Percentiles rank a stretch among this genome's conserved stretches.
These are phyloP conservation scores for Cenchrus americanus DNA, from an alignment of 176 grass and related monocot genomes.

Conservation along the genomic window DNA sequence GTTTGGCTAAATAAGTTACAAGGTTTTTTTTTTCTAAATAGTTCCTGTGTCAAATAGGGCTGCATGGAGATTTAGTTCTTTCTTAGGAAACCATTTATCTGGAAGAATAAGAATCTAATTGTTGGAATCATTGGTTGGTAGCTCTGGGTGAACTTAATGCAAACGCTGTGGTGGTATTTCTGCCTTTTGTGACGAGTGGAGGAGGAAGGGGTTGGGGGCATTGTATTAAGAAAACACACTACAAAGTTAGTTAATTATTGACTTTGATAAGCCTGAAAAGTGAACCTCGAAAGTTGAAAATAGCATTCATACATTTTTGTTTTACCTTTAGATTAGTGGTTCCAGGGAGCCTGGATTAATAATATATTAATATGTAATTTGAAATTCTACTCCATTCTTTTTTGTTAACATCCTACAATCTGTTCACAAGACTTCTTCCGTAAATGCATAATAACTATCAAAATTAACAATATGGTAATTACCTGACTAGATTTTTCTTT, in stretches of 20 bases:
- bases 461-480: not conserved
- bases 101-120: not conserved
- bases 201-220: not conserved
- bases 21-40: not conserved
- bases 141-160: not conserved
- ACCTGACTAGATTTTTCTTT: not conserved
- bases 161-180: not conserved
- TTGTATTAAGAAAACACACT: not conserved
- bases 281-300: not conserved
- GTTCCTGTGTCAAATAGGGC: conserved; percentile 10
- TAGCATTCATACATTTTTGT: not conserved
- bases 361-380: not conserved
- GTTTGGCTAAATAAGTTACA: not conserved
- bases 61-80: not conserved
- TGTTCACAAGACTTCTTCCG: not conserved
- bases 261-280: not conserved
- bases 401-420: not conserved
- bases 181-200: not conserved
- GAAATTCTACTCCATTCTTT: not conserved
- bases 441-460: not conserved
- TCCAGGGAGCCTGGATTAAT: not conserved
- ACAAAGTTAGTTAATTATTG: not conserved
- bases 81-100: not conserved
- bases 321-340: not conserved
- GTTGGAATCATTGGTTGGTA: conserved; percentile 10